These are phyloP conservation scores for Apiospora arundinis DNA, from an alignment of 2,329 filamentous ascomycete species.

Conservation along the genomic window DNA sequence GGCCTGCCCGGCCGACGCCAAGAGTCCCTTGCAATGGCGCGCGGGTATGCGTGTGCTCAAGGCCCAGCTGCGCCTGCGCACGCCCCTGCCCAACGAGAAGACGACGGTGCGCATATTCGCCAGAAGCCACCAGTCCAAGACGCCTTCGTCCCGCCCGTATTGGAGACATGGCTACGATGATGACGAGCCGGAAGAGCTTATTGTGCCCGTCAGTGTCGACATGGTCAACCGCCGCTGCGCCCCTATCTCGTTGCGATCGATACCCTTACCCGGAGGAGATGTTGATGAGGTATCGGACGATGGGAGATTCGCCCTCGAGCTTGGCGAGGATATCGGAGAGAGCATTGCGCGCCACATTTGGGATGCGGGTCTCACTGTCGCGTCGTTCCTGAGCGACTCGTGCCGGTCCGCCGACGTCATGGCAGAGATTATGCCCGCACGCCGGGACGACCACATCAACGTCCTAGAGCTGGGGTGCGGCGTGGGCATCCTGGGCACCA, in stretches of 20 bases:
- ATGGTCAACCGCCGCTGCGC: background rate
- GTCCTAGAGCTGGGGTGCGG: constrained; percentile 64
- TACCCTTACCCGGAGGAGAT: constrained; percentile 28
- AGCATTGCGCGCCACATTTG: constrained; percentile 66
- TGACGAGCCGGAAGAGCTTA: background rate
- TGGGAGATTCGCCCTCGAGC: constrained; percentile 43
- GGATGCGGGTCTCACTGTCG: constrained; percentile 60
- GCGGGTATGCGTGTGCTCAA: constrained; percentile 50
- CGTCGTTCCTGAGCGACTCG: constrained; percentile 43
- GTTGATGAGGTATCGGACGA: constrained; percentile 36
- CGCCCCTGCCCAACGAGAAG: constrained; percentile 22
- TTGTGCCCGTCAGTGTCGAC: constrained; percentile 29
- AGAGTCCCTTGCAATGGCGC: constrained; percentile 35
- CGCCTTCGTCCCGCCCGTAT: background rate
- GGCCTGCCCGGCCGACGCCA: constrained; percentile 25
- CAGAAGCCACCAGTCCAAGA: background rate
- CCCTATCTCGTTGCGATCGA: background rate
- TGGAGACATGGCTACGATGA: constrained; percentile 2
- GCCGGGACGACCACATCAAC: constrained; percentile 40
- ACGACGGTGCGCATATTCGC: constrained; percentile 16
- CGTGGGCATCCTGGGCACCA: constrained; percentile 61
- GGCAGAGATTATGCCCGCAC: constrained; percentile 29
- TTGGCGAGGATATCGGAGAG: constrained; percentile 65
- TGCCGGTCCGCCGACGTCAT: constrained; percentile 26
- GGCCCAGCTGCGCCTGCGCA: constrained; percentile 30